Evolutionary conservation across 345 rosid species (phyloP).

Genomic region (Geranium brycei): DNA sequence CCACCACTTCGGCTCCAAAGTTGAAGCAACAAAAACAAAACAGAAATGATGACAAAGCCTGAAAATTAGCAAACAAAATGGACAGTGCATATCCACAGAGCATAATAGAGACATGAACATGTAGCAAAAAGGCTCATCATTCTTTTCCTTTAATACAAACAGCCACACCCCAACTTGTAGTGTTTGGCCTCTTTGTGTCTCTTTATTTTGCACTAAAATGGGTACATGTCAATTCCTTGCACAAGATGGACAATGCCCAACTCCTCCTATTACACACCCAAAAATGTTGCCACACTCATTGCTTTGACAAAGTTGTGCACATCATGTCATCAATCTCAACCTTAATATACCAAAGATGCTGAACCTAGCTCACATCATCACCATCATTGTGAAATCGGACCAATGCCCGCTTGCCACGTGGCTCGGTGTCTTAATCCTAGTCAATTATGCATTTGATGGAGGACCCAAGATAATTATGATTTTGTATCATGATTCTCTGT

Average conservation of each 20-base stretch:
- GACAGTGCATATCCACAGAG: too few species aligned
- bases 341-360: not conserved
- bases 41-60: not conserved
- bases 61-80: too few species aligned
- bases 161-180: not conserved
- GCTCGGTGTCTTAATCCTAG: not conserved
- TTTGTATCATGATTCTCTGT: too few species aligned
- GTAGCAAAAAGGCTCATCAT: not conserved
- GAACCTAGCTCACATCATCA: not conserved
- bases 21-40: not conserved
- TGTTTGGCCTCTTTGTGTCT: not conserved
- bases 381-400: not conserved
- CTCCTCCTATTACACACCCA: slow-evolving; percentile 5
- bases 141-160: not conserved
- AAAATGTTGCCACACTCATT: slow-evolving; percentile 2
- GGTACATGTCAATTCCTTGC: slow-evolving; percentile 44
- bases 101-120: too few species aligned
- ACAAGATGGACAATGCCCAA: slow-evolving; percentile 10
- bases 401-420: not conserved
- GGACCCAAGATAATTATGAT: too few species aligned
- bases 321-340: not conserved
- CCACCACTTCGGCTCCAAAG: not conserved
- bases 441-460: too few species aligned
- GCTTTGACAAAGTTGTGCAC: not conserved
- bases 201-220: slow-evolving; percentile 13